Conservation (phyloP, 306 rosid species). For the Cajanus cajan region DNA sequence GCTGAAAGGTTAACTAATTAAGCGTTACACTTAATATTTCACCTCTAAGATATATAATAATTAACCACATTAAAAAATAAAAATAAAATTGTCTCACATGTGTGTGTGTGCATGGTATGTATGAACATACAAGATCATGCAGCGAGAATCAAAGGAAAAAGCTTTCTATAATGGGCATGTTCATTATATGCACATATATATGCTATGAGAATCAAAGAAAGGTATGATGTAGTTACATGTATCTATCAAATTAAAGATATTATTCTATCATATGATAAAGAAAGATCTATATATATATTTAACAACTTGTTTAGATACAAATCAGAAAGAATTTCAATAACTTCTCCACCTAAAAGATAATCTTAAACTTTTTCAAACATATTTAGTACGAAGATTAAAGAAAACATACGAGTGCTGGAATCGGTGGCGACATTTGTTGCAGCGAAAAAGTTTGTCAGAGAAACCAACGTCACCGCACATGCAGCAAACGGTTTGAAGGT, state of each 20-base stretch:
- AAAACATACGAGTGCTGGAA: conserved; percentile 81
- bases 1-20: conserved; percentile 34
- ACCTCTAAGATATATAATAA: neutral
- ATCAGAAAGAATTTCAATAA: too few species aligned
- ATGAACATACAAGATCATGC: neutral
- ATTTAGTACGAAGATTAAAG: too few species aligned
- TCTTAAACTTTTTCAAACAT: too few species aligned
- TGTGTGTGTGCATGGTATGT: neutral
- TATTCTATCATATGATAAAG: conserved; percentile 10
- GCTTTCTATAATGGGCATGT: neutral
- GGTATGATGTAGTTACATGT: conserved; percentile 1
- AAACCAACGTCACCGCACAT: conserved; percentile 97
- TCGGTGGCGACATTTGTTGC: conserved; percentile 81
- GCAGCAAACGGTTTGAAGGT: conserved; percentile 81
- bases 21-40: neutral
- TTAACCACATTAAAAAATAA: neutral
- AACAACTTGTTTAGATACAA: too few species aligned
- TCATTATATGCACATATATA: neutral
- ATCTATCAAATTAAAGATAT: conserved; percentile 12
- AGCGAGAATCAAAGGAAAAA: too few species aligned
- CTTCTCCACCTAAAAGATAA: too few species aligned
- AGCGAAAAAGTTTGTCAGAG: conserved; percentile 90
- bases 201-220: neutral
- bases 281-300: neutral
- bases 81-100: neutral